These are phyloP conservation scores for Cladosporium sphaerospermum DNA, from an alignment of 2,329 filamentous ascomycete genomes.

Conservation along the genomic window DNA sequence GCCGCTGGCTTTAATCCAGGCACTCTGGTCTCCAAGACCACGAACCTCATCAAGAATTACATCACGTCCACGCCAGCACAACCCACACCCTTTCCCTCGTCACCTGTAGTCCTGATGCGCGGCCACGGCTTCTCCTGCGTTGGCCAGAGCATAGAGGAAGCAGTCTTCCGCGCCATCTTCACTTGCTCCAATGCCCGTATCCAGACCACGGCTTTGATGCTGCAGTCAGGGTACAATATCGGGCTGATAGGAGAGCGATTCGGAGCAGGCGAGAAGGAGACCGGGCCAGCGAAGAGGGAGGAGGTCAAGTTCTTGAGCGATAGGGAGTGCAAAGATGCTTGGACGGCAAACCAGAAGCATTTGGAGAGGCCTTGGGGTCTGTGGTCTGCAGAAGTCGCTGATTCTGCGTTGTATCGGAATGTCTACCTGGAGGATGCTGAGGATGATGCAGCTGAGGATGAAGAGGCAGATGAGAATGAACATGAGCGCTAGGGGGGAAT, in stretches of 20 bases:
- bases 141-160: slow-evolving; percentile 38
- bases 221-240: slow-evolving; percentile 34
- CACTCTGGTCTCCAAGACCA: slow-evolving; percentile 23
- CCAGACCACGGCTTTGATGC: slow-evolving; percentile 34
- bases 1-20: slow-evolving; percentile 27
- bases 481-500: slow-evolving; percentile 1
- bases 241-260: slow-evolving; percentile 34
- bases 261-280: slow-evolving; percentile 33
- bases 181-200: slow-evolving; percentile 35
- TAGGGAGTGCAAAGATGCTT: slow-evolving; percentile 37
- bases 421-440: slow-evolving; percentile 17
- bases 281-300: slow-evolving; percentile 36
- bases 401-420: slow-evolving; percentile 36
- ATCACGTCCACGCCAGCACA: slow-evolving; percentile 20
- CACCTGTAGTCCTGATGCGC: slow-evolving; percentile 33
- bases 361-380: slow-evolving; percentile 37
- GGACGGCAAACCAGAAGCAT: slow-evolving; percentile 29
- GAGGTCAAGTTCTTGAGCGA: slow-evolving; percentile 38
- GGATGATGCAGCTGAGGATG: background rate
- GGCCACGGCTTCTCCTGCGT: slow-evolving; percentile 42
- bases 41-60: slow-evolving; percentile 26
- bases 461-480: background rate
- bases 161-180: slow-evolving; percentile 41
- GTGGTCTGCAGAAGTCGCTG: slow-evolving; percentile 39
- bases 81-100: slow-evolving; percentile 19